Base-by-base conservation (phyloP, 768 basidiomycete genomes). In the Tylopilus balloui region DNA sequence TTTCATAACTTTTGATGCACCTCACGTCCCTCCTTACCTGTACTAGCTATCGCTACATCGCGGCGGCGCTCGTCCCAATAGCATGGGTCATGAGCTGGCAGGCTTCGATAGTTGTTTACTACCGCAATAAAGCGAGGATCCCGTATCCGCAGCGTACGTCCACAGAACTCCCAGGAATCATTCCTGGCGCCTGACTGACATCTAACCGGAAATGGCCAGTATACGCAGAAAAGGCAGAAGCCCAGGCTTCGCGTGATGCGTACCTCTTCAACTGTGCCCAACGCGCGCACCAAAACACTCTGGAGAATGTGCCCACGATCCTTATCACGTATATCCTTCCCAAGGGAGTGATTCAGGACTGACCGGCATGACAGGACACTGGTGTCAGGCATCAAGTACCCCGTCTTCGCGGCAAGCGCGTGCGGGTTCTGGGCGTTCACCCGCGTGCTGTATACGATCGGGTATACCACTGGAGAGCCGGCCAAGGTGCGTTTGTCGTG, bases 371-470 rank as follows among this genome's bases (percentile, higher is more conserved):
- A 14, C 40, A 74, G 70, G 23, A 74, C 74, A 9, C 34, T 70
- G 20, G 54, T 76, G 19, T 50, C 65, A 8, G 68, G 67, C 6
- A 20, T 73, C 9, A 66, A 58, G 28, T 58, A 69, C 53, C 77
- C 77, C 1, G 38, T 58, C 4, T 13, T 59, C 12, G 71, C 77
- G 3, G 73, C 73, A 1, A 45, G 61, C 0, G 57, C 61, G 6
- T 71, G 72, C 45, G 71, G 57, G 9, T 20, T 60, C 5, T 76
- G 73, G 73, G 45, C 63, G n/a, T 12, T 70, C 19, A 38, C 57
- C 10, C 73, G 77, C 23, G 45, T 77, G 4, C n/a, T 71, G 20
- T 78, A 76, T 52, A 75, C 74, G 20, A 32, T 66, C 15, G 72
- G 72, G 2, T 77, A 77, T 50, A 47, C 64, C 19, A 61, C 66